phyloP scores from a whole-genome alignment of 2,329 filamentous ascomycete species.

The Coniochaeta prunicola region DNA sequence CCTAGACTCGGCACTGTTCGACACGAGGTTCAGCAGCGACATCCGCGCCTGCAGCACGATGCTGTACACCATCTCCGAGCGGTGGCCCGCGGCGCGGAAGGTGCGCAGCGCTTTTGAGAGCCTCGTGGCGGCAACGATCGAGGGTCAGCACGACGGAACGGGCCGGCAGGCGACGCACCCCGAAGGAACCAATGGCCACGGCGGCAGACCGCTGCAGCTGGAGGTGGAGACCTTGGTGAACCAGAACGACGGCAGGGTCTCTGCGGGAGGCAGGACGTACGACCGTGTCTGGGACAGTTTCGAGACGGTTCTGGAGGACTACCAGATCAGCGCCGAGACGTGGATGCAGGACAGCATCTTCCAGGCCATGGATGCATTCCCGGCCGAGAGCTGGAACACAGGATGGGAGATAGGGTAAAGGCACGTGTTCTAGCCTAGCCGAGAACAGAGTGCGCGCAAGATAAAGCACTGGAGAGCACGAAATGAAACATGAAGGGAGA shows the following conservation, averaged over 20 bases:
- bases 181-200: no score
- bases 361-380: slow-evolving; percentile 2
- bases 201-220: no score
- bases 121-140: no score
- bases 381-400: not conserved
- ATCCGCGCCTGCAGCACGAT: slow-evolving; percentile 17
- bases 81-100: slow-evolving; percentile 19
- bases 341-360: slow-evolving; percentile 8
- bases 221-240: no score
- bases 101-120: slow-evolving; percentile 20
- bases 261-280: not conserved
- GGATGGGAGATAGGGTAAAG: no score
- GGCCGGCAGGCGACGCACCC: no score
- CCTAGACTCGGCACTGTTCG: slow-evolving; percentile 14
- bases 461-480: no score
- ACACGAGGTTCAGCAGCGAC: slow-evolving; percentile 16
- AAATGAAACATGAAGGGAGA: no score
- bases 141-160: no score
- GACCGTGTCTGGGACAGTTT: slow-evolving; percentile 3
- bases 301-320: slow-evolving; percentile 3
- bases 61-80: slow-evolving; percentile 20
- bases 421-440: no score
- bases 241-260: no score
- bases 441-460: no score
- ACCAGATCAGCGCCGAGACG: slow-evolving; percentile 5